Evolutionary conservation across 495 filamentous ascomycete species (phyloP).

Genomic region (Xylaria cubensis): DNA sequence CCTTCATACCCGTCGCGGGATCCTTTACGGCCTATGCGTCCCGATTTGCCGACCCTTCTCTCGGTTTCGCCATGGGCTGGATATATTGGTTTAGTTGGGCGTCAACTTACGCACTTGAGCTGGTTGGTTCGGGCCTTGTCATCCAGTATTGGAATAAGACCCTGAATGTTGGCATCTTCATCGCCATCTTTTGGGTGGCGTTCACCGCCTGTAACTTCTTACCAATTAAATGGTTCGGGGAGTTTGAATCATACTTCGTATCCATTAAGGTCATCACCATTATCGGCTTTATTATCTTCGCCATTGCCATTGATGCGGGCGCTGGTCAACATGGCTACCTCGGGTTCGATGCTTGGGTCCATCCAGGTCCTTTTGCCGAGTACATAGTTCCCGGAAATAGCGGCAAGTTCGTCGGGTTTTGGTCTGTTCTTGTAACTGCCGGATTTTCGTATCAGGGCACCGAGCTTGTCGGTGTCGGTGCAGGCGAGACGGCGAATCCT

Average conservation of each 20-base stretch:
- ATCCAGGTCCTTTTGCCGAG: conserved; percentile 72
- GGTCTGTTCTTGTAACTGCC: conserved; percentile 55
- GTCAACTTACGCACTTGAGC: conserved; percentile 76
- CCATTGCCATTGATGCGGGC: conserved; percentile 71
- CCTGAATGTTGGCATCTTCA: conserved; percentile 68
- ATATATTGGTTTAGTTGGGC: conserved; percentile 58
- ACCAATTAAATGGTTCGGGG: conserved; percentile 71
- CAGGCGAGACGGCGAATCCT: conserved; percentile 70
- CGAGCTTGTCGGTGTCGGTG: conserved; percentile 71
- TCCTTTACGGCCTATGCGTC: conserved; percentile 77
- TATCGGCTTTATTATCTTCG: conserved; percentile 70
- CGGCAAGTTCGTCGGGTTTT: conserved; percentile 57
- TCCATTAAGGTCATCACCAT: conserved; percentile 79
- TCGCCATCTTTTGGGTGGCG: conserved; percentile 75
- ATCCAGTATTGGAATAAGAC: conserved; percentile 75
- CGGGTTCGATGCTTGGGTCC: conserved; percentile 75
- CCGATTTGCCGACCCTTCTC: conserved; percentile 72
- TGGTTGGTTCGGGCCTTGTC: conserved; percentile 75
- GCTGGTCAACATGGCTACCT: conserved; percentile 68
- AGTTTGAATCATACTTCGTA: conserved; percentile 77
- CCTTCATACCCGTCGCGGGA: conserved; percentile 76
- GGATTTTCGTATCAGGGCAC: conserved; percentile 58
- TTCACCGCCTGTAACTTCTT: conserved; percentile 72
- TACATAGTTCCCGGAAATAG: conserved; percentile 51
- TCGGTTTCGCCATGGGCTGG: conserved; percentile 84